Percentiles rank a stretch among this genome's conserved stretches.
Conservation (phyloP, 768 basidiomycete species). For the Rhizopogon vesiculosus region DNA sequence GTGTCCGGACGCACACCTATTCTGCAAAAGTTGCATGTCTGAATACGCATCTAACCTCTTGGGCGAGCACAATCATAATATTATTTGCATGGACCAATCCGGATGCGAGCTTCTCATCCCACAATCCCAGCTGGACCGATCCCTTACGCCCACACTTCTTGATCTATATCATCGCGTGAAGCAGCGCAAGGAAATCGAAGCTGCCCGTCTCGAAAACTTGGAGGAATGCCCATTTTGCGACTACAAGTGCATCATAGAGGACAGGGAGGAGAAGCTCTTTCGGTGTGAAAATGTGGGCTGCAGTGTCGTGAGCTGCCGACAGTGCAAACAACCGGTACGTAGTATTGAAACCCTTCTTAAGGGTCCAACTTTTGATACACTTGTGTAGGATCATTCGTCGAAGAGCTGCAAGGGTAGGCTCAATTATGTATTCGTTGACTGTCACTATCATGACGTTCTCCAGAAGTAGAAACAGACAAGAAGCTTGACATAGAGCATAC, state of each 20-base stretch:
- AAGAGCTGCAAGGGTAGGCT: slow-evolving; percentile 63
- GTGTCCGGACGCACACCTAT: slow-evolving; percentile 79
- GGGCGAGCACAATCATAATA: slow-evolving; percentile 46
- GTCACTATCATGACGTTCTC: slow-evolving; percentile 1
- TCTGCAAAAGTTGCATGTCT: slow-evolving; percentile 64
- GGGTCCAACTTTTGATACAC: no score
- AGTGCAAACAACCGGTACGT: slow-evolving; percentile 63
- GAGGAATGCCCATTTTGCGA: slow-evolving; percentile 87
- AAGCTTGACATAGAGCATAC: slow-evolving; percentile 69
- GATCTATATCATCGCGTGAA: slow-evolving; percentile 64
- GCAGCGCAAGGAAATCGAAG: slow-evolving; percentile 67
- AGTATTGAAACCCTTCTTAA: background rate
- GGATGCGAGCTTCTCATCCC: slow-evolving; percentile 61
- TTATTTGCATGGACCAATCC: slow-evolving; percentile 73
- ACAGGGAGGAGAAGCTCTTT: slow-evolving; percentile 48
- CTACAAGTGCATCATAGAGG: slow-evolving; percentile 66
- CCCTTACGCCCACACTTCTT: slow-evolving; percentile 56
- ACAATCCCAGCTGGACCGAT: slow-evolving; percentile 53
- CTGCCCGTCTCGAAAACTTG: slow-evolving; percentile 65
- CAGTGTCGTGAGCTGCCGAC: slow-evolving; percentile 64
- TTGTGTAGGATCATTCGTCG: slow-evolving; percentile 67
- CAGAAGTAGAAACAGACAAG: slow-evolving; percentile 74
- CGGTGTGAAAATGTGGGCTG: slow-evolving; percentile 43
- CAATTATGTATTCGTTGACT: background rate
- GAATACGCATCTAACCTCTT: slow-evolving; percentile 58